Evolutionary conservation across 768 basidiomycete genomes (phyloP), one percentile per base, ranked within the genome.

Genomic region (Plicaturopsis crispa): DNA sequence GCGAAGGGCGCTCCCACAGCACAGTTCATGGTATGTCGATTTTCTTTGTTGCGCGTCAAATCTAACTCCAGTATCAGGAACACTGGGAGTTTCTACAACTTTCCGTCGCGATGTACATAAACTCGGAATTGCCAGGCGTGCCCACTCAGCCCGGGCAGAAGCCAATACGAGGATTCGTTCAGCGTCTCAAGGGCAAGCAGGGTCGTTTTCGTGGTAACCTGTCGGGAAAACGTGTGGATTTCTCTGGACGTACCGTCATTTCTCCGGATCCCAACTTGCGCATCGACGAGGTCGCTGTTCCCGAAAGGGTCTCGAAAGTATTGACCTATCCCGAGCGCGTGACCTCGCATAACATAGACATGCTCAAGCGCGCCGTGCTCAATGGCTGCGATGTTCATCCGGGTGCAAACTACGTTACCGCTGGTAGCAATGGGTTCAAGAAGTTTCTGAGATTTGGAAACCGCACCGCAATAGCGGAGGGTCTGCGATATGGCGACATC

Each of bases 191-290:
- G 65, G 96, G 96, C 24, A 99, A 99, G 56, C 94, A 98, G 57
- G 96, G 96, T 51, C 92, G 96, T 33, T 98, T 99, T 64, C 76
- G 96, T 56, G 96, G 96, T 16, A 99, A 99, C 55, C 71, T 99
- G 6, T 97, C 93, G 0, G 96, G 96, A 45, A 99, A 99, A 61
- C 91, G 96, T 59, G 96, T 99, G 47, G 96, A 99, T 57, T 98
- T 98, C 56, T 97, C 93, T 0, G 94, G 81, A 4, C 85, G 96
- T 50, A 99, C 96, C 5, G 96, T 99, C 59, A 99, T 99, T 54
- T 94, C 92, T 2, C 96, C 96, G 1, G 96, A 99, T 60, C 96
- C 96, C n/a, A 99, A 98, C 55, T 65, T 99, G 46, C 82, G 90
- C 36, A 96, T 99, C 53, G 96, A 99, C 57, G 94, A 99, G 65